phyloP scores from a whole-genome alignment of 768 basidiomycete genomes.

The Trametes villosa region DNA sequence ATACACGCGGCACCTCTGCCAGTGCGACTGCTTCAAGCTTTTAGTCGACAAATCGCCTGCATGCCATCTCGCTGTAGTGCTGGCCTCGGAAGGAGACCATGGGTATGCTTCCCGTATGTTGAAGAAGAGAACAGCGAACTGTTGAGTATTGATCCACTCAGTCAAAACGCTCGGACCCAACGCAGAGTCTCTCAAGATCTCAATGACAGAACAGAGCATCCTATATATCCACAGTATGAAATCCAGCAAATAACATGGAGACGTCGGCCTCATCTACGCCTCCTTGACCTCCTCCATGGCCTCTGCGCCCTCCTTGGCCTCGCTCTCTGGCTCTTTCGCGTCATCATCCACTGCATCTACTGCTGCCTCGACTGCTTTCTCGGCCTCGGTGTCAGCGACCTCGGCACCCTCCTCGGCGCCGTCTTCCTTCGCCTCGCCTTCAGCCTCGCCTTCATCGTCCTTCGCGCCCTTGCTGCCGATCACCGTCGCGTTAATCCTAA shows the following conservation, averaged over 20 bases:
- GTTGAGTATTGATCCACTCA: too few species aligned
- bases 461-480: conserved; percentile 65
- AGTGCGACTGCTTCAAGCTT: too few species aligned
- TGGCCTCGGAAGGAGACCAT: too few species aligned
- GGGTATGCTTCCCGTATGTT: too few species aligned
- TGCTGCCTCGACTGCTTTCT: conserved; percentile 34
- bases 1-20: too few species aligned
- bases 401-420: conserved; percentile 29
- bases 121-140: too few species aligned
- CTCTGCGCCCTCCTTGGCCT: conserved; percentile 18
- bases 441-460: conserved; percentile 41
- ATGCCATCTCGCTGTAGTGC: too few species aligned
- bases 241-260: not conserved
- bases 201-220: too few species aligned
- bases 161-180: too few species aligned
- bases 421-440: conserved; percentile 35
- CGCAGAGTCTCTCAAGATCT: too few species aligned
- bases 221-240: not conserved
- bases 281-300: conserved; percentile 31
- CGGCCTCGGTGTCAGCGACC: conserved; percentile 31
- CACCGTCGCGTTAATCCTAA: conserved; percentile 78
- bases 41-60: too few species aligned
- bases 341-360: conserved; percentile 28
- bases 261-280: not conserved
- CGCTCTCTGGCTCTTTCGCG: conserved; percentile 27